phyloP scores from a whole-genome alignment of 148 eudicot genomes.

The Rhododendron vialii region DNA sequence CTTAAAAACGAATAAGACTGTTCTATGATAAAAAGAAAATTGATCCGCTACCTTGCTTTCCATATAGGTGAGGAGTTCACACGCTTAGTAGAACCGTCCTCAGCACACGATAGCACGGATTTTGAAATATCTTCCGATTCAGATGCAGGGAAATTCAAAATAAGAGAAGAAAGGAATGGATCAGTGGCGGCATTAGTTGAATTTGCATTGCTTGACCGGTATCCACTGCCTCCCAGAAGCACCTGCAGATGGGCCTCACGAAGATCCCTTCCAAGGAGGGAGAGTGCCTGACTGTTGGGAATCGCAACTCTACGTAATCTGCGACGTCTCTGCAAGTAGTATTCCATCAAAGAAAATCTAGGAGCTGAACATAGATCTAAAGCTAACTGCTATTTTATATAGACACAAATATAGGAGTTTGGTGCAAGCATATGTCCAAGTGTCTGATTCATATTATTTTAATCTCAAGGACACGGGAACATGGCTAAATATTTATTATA shows the following conservation, averaged over 20 bases:
- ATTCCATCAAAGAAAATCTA: constrained; percentile 41
- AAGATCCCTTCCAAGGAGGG: constrained; percentile 83
- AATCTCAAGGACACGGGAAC: background rate
- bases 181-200: constrained; percentile 39
- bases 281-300: constrained; percentile 74
- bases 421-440: background rate
- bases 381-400: background rate
- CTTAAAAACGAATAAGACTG: background rate
- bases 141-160: constrained; percentile 55
- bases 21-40: background rate
- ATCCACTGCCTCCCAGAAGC: constrained; percentile 72
- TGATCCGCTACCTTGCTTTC: constrained; percentile 65
- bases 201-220: constrained; percentile 40
- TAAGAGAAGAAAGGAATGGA: constrained; percentile 74
- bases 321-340: constrained; percentile 68
- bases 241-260: constrained; percentile 89
- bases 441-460: background rate
- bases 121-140: constrained; percentile 75
- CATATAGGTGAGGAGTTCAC: constrained; percentile 39
- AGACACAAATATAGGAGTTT: background rate
- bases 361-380: background rate
- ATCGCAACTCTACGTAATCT: constrained; percentile 70
- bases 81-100: constrained; percentile 44
- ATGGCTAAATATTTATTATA: background rate
- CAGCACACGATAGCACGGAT: constrained; percentile 49